Evolutionary conservation across 768 basidiomycete species (phyloP), one percentile per base, ranked within the genome.

Genomic region (Neoboletus brunneissimus): DNA sequence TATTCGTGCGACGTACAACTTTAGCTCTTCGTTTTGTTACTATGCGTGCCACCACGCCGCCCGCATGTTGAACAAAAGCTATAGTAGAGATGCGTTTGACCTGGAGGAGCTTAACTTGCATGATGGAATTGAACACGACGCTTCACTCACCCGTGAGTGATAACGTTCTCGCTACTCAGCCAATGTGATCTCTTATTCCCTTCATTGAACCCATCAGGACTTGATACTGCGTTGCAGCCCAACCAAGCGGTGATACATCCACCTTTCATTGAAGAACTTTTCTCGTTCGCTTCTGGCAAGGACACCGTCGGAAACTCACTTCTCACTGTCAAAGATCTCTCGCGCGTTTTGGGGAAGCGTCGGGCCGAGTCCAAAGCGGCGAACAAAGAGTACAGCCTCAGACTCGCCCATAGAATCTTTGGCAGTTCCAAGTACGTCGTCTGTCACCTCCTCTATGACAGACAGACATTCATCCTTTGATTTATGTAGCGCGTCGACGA

Each of bases 41-140:
- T 88, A 82, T 65, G 83, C 85, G 0, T 81, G 85, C 27, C 81
- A 80, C 53, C 82, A 73, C 65, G 77, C 79, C 2, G 86, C 89
- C 7, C 67, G 75, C 5, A 73, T 84, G 71, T 67, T 92, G 53
- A 74, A 77, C 7, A 84, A 78, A 57, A 77, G 72, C 29, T 90
- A 87, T 60, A 61, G 64, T 51, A 83, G 50, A 12, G 88, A 84
- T 56, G 81, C 72, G 4, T 81, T 88, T 62, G 81, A 89, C 64
- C 73, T 91, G 9, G 72, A 73, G 11, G 88, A 67, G 4, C 29
- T 64, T 2, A 54, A 2, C 44, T 8, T 63, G 51, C 62, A 64
- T 5, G 60, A 61, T 12, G 49, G 59, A 11, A 64, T 61, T 12
- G 52, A 64, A 48, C 59, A 63, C 6, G 63, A 61, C 23, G 70